Base-by-base conservation (phyloP, 2,329 filamentous ascomycete genomes). In the Didymosphaeria variabile region DNA sequence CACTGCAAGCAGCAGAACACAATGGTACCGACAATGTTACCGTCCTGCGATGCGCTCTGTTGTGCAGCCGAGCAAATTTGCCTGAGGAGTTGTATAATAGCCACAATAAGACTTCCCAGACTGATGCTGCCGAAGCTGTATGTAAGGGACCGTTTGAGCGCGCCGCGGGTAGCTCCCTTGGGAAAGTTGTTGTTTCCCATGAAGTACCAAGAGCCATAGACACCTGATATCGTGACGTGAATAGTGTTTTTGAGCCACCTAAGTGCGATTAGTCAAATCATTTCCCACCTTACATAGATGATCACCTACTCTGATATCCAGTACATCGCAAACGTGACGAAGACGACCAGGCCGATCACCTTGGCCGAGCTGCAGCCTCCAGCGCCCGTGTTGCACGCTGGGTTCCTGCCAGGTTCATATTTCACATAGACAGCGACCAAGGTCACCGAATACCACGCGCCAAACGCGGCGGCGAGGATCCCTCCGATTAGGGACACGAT, bases 131-230 rank as follows among this genome's bases (percentile, higher is more conserved):
- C 94, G 62, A 97, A 97, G 68, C 91, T 95, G 81, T 95, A 95
- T 1, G 94, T 97, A 63, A 95, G 83, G 0, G 93, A 88, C 15
- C 94, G 88, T 69, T 87, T 90, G 66, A 95, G 86, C 0, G 94
- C 91, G n/a, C 92, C 91, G 13, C 93, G 87, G 0, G 94, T 97
- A 0, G 92, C 89, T 12, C 89, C 89, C 64, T 86, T 89, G 32
- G 94, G 93, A 71, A 92, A 91, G 58, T 87, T 85, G 31, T 87
- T 85, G 29, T 85, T 80, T 8, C 83, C 26, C 26, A 29, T 90
- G 76, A 97, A 97, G 81, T 97, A 98, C 94, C 94, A 98, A 0
- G 91, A 90, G 1, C 93, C 94, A 70, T 97, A 97, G 0, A 97
- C 89, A 0, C 94, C 94, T 0, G 93, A 91, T 60, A 97, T 91